Evolutionary conservation across 805 yeast species (phyloP), one percentile per base, ranked within the genome.

Genomic region (Starmerella floricola): DNA sequence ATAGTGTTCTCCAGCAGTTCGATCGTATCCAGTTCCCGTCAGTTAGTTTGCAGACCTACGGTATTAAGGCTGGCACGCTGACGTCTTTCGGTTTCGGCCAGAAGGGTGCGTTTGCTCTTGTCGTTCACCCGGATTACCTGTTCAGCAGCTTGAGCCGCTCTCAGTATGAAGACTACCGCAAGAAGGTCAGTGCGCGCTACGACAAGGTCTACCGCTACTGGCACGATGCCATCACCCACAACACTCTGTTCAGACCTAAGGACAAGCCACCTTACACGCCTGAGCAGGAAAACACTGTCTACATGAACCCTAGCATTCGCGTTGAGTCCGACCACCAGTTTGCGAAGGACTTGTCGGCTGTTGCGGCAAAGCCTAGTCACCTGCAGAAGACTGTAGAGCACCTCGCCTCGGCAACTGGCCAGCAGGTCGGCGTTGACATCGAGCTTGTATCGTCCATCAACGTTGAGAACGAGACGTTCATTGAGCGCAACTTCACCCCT

Each of bases 1-100:
- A 91, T 66, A 71, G 76, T 58, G 60, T 71, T 18, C 71, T 91
- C 61, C 85, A 85, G 67, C 74, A 84, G 58, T 88, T 67, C 61
- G 91, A 86, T 57, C 78, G 81, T 63, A 84, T 91, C 52, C 76
- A 91, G 63, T 91, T 78, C 76, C 97, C 97, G 62, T 84, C 95
- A 21, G 80, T 91, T 63, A 69, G 93, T 21, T 74, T 91, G 59
- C 83, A 82, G 68, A 91, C 98, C 36, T 94, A 87, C 62, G 97
- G 98, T 63, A 73, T 91, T 62, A 91, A 88, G 72, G 99, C 99
- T 47, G 94, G 83, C 44, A 83, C 96, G 31, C 77, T 91, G 38
- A 91, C 97, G 5, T 91, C 99, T 2, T 91, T 91, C 63, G 99
- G 99, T 64, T 91, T 91, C 63, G 99, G 99, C 62, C 99, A 91